Evolutionary conservation across 768 basidiomycete genomes (phyloP).

Genomic region (Termitomyces sp.): DNA sequence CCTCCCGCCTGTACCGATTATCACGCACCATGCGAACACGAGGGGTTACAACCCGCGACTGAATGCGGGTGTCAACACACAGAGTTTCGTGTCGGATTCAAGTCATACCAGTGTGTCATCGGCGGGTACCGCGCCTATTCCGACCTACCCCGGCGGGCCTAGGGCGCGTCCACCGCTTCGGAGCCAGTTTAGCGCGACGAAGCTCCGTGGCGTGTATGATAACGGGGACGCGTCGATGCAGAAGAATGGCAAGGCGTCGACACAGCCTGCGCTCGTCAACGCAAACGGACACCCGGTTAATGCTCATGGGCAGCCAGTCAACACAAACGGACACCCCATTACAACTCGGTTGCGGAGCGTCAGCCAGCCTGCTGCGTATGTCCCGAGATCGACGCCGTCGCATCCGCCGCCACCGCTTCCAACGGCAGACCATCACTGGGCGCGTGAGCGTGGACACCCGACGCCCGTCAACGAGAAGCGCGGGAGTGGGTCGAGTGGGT

Average conservation of each 20-base stretch:
- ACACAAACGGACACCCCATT: constrained; percentile 23
- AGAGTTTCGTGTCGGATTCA: constrained; percentile 41
- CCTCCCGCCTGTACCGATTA: constrained; percentile 30
- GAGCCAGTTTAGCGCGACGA: constrained; percentile 67
- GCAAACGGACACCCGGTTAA: constrained; percentile 24
- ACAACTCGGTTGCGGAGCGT: constrained; percentile 63
- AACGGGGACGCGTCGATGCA: constrained; percentile 21
- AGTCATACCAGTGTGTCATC: constrained; percentile 19
- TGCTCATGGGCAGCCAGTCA: constrained; percentile 20
- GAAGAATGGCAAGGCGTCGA: constrained; percentile 17
- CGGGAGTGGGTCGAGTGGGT: constrained; percentile 81
- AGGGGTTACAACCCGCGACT: constrained; percentile 43
- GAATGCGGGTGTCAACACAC: constrained; percentile 35
- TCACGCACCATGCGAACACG: constrained; percentile 11
- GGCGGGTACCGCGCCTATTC: constrained; percentile 17
- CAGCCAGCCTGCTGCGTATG: constrained; percentile 73
- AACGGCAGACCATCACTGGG: constrained; percentile 37
- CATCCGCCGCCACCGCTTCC: constrained; percentile 47
- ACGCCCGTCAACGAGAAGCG: constrained; percentile 52
- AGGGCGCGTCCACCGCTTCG: constrained; percentile 44
- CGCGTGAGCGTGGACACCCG: constrained; percentile 31
- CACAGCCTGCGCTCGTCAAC: constrained; percentile 20
- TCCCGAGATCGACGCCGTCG: constrained; percentile 42
- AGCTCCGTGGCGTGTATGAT: constrained; percentile 50
- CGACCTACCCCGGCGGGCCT: constrained; percentile 17